Evolutionary conservation across 345 rosid species (phyloP).

Genomic region (Lepidium didymum): DNA sequence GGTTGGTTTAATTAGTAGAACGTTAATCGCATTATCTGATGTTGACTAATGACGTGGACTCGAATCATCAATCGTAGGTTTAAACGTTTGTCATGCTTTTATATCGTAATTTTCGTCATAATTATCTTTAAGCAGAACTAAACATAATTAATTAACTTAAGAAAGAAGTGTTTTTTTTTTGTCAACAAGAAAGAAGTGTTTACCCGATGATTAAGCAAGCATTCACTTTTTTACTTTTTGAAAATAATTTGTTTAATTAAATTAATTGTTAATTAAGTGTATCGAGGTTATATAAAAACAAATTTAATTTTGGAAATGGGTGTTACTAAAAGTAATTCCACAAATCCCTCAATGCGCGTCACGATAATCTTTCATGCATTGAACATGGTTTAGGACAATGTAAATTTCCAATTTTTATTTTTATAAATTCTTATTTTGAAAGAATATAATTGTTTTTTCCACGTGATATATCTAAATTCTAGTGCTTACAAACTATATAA

Average conservation of each 20-base stretch:
- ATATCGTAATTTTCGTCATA: background rate
- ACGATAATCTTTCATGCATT: slow-evolving; percentile 39
- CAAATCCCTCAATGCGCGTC: slow-evolving; percentile 29
- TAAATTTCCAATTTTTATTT: background rate
- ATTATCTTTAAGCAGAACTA: background rate
- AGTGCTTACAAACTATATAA: slow-evolving; percentile 15
- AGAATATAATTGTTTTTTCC: background rate
- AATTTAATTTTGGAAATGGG: slow-evolving; percentile 6
- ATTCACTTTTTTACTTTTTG: background rate
- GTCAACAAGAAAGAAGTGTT: background rate
- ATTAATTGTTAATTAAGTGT: background rate
- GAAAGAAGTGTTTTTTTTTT: background rate
- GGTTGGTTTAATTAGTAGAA: background rate
- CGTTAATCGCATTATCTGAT: background rate
- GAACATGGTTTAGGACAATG: slow-evolving; percentile 27
- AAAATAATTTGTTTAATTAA: background rate
- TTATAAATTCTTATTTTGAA: background rate
- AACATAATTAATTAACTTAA: background rate
- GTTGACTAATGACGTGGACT: background rate
- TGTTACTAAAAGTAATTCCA: slow-evolving; percentile 4
- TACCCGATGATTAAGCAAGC: background rate
- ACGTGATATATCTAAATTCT: background rate
- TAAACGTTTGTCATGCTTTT: slow-evolving; percentile 2
- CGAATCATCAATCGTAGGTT: background rate
- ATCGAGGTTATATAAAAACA: background rate